These are phyloP conservation scores for Spergularia azorica DNA, from an alignment of 179 eudicot genomes.

Conservation along the genomic window DNA sequence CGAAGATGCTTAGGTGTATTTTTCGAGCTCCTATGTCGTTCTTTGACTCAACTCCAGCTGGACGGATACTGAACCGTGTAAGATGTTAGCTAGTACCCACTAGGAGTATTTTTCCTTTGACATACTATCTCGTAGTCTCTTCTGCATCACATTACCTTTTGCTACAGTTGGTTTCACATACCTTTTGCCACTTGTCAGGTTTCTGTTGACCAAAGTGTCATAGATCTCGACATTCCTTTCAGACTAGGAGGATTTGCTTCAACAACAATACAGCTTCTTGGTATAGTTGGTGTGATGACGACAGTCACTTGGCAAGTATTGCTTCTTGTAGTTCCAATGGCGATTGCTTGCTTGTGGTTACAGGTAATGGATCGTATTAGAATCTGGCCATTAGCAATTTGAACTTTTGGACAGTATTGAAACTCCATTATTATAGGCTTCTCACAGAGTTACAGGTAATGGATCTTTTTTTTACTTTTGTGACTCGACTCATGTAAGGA, in stretches of 20 bases:
- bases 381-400: slow-evolving; percentile 8
- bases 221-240: slow-evolving; percentile 57
- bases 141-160: slow-evolving; percentile 3
- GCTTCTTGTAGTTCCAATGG: slow-evolving; percentile 97
- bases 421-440: slow-evolving; percentile 4
- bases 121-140: background rate
- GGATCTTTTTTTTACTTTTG: too few species aligned
- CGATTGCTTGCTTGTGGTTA: slow-evolving; percentile 99
- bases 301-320: slow-evolving; percentile 97
- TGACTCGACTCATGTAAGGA: background rate
- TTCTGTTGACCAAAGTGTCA: slow-evolving; percentile 56
- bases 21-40: slow-evolving; percentile 99
- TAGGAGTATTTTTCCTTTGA: background rate
- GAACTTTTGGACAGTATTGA: slow-evolving; percentile 17
- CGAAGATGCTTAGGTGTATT: slow-evolving; percentile 75
- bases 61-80: slow-evolving; percentile 95
- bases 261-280: slow-evolving; percentile 88
- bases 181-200: slow-evolving; percentile 37
- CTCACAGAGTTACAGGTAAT: background rate
- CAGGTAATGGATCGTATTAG: slow-evolving; percentile 58
- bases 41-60: slow-evolving; percentile 99
- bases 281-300: slow-evolving; percentile 96
- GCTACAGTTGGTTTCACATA: slow-evolving; percentile 20
- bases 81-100: slow-evolving; percentile 25
- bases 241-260: slow-evolving; percentile 62